Conservation (phyloP, 495 filamentous ascomycete species). For the Choiromyces venosus region DNA sequence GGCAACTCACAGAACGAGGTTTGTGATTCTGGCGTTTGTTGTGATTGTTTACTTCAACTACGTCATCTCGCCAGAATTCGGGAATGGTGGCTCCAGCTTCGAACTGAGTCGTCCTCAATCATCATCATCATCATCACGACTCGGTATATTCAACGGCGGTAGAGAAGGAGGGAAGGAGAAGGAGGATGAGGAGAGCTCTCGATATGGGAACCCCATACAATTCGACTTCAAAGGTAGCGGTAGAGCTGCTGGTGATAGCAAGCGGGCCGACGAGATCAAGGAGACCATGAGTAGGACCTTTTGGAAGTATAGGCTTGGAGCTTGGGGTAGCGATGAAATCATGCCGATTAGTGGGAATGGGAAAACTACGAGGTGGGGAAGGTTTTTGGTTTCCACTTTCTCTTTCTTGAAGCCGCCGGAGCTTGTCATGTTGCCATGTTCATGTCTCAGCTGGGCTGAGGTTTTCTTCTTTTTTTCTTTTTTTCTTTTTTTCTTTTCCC, state of each 20-base stretch:
- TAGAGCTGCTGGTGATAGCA: slow-evolving; percentile 51
- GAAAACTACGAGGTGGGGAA: slow-evolving; percentile 31
- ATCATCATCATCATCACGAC: slow-evolving; percentile 3
- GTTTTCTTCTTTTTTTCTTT: neutral
- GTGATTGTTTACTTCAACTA: slow-evolving; percentile 30
- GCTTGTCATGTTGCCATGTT: neutral
- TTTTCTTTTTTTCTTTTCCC: neutral
- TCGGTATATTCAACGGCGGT: slow-evolving; percentile 6
- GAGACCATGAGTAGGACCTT: slow-evolving; percentile 37
- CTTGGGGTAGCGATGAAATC: slow-evolving; percentile 41
- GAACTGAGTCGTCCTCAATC: neutral
- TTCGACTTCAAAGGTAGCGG: slow-evolving; percentile 33
- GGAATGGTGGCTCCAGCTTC: slow-evolving; percentile 29
- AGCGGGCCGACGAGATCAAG: slow-evolving; percentile 49
- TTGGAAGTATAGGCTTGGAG: slow-evolving; percentile 39
- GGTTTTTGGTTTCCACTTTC: neutral
- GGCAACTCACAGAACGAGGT: neutral
- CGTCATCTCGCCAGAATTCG: slow-evolving; percentile 32
- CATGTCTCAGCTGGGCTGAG: neutral
- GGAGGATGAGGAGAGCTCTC: neutral
- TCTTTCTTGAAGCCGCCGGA: neutral
- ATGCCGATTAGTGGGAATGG: slow-evolving; percentile 31
- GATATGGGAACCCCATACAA: slow-evolving; percentile 18
- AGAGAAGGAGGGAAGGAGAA: slow-evolving; percentile 18
- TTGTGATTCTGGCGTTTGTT: slow-evolving; percentile 24